These are phyloP conservation scores for Anthracocystis walkeri DNA, from an alignment of 1,284 basidiomycete species.

Conservation along the genomic window DNA sequence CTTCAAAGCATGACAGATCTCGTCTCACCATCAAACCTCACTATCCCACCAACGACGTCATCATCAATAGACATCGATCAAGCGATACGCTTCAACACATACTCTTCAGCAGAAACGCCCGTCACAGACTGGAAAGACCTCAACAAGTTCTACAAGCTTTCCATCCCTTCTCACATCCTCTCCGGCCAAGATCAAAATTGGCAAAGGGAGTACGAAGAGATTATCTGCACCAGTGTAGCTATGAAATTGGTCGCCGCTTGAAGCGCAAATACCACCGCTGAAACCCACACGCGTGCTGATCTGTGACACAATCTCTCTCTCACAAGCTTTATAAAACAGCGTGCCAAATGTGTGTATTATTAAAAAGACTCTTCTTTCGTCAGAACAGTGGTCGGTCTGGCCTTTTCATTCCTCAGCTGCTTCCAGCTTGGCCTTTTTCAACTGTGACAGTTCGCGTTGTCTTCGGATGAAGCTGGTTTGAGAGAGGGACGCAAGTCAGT, in stretches of 20 bases:
- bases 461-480: conserved; percentile 56
- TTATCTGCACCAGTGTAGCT: conserved; percentile 49
- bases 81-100: conserved; percentile 21
- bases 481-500: not conserved
- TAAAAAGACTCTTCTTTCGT: not conserved
- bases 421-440: conserved; percentile 44
- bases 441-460: conserved; percentile 53
- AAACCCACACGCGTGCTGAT: not conserved
- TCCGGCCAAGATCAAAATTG: not conserved
- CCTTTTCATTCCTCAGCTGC: conserved; percentile 28
- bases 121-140: conserved; percentile 54
- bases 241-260: conserved; percentile 52
- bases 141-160: conserved; percentile 56
- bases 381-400: not conserved
- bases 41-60: conserved; percentile 1
- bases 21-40: conserved; percentile 25
- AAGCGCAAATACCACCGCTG: not conserved
- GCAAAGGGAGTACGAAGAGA: conserved; percentile 29
- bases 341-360: conserved; percentile 3
- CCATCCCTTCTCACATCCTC: conserved; percentile 25
- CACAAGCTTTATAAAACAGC: not conserved
- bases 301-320: not conserved
- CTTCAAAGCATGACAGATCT: conserved; percentile 36
- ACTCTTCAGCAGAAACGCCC: not conserved
- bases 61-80: conserved; percentile 27